Base-by-base conservation (phyloP, 164 flowering plant genomes). In the Umbilicus rupestris region DNA sequence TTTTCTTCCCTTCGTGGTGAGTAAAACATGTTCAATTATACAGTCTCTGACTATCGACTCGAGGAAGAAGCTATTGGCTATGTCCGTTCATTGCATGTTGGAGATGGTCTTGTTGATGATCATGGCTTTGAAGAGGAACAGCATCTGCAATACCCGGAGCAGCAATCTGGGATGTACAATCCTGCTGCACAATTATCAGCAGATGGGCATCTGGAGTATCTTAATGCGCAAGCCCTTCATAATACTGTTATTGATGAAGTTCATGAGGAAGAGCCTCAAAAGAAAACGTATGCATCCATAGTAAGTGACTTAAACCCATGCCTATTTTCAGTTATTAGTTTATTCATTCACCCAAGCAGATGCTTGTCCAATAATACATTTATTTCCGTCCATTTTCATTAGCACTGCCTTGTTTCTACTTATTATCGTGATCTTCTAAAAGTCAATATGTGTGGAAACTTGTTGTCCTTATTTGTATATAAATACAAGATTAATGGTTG, bases 231-330 rank as follows among this genome's bases (percentile, higher is more conserved):
- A 26, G 33, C 17, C 33, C 16, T 55, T 55, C 60, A 55, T 28
- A 55, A 7, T 55, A 33, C 60, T 55, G 60, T 12, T 55, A 29
- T 29, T 55, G 60, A 55, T 28, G 60, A 55, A 55, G 33, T 55
- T 47, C 72, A 80, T 52, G 76, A 76, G 47, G 89, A 87, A 73
- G 98, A 89, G 77, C 86, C 88, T 20, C 84, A 82, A 63, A 91
- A 85, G 74, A 88, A 87, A 22, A 94, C 98, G 37, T 91, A 91
- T 78, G 98, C 98, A 42, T 93, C 98, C 42, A 89, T 93, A 70
- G 98, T 93, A 85, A 57, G 92, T 50, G 41, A 72, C 63, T 57
- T 35, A 35, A 26, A 55, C 33, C 17, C 9, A 28, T 55, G 11
- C 60, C 14, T 55, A 28, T 14, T 9, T 22, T 50, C 57, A 50